Base-by-base conservation (phyloP, 257 asterid species). In the Paraleonurus japonicus region DNA sequence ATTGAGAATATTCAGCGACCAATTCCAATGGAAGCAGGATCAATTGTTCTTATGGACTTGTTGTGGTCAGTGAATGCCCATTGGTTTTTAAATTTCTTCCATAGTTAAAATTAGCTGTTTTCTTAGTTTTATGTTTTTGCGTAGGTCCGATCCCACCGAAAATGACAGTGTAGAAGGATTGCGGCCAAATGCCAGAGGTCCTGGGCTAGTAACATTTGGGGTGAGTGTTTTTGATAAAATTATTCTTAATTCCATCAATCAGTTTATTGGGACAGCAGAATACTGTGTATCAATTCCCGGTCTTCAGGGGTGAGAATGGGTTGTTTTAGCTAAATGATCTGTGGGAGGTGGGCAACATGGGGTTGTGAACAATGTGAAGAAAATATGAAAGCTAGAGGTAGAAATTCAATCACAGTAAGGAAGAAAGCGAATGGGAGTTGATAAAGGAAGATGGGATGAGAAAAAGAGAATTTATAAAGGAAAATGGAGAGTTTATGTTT, bases 171-270 rank as follows among this genome's bases (percentile, higher is more conserved):
- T 94, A 50, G 99, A 94, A 88, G 99, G 99, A 65, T 75, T 94
- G 78, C 88, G 98, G 26, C 99, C 99, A 51, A 94, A 94, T 83
- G 99, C 99, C 51, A 89, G 99, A 86, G 99, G 99, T 72, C 99
- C 99, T 66, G 99, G 99, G 51, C 78, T 94, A 79, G 99, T 94
- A 51, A 94, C 99, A 51, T 94, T 89, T 82, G 99, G 99, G 92
- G 99, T 91, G 80, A 70, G 98, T 79, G 32, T 73, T 70, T 47
- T 19, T 67, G 65, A 48, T 26, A 61, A 30, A 35, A 58, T 53
- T 57, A 43, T 68, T 48, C 51, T 45, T 19, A 19, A n/a, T 11
- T 57, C 0, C 22, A 22, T 17, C 6, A 12, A 45, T n/a, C 22
- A 39, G 17, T 22, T 28, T 65, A 37, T 19, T 5, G 41, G 16